Percentiles rank a stretch among this genome's conserved stretches.
These are phyloP conservation scores for Colletotrichum sp. DNA, from an alignment of 2,329 filamentous ascomycete species.

Conservation along the genomic window DNA sequence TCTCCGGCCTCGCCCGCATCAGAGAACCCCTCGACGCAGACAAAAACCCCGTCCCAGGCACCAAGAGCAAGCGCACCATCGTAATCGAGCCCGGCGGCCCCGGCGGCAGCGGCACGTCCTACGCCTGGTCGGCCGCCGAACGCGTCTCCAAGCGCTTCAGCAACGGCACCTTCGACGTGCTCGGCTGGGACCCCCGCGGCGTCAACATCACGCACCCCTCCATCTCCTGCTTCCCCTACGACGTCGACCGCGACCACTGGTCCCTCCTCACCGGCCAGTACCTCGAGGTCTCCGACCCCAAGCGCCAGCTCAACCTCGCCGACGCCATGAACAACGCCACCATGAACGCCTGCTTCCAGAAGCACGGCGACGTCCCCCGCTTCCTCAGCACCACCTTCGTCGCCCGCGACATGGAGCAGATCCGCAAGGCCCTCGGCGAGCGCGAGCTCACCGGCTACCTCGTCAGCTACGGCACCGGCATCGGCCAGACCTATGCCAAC, in stretches of 20 bases:
- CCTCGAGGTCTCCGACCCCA: constrained; percentile 38
- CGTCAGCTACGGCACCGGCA: constrained; percentile 57
- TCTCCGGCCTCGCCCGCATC: constrained; percentile 44
- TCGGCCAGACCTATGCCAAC: constrained; percentile 56
- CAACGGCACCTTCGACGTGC: constrained; percentile 47
- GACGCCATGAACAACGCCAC: constrained; percentile 53
- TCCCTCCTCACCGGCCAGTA: constrained; percentile 42
- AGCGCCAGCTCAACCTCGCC: constrained; percentile 43
- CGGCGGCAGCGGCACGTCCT: constrained; percentile 50
- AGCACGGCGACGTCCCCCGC: constrained; percentile 48
- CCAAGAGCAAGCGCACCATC: constrained; percentile 51
- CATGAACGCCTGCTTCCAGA: constrained; percentile 47
- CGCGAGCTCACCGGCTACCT: constrained; percentile 54
- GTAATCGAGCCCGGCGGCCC: constrained; percentile 57
- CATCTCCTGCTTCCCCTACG: constrained; percentile 50
- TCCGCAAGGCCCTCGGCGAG: constrained; percentile 49
- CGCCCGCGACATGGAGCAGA: constrained; percentile 54
- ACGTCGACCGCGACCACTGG: constrained; percentile 53
- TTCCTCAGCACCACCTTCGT: constrained; percentile 53
- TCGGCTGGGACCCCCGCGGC: constrained; percentile 61
- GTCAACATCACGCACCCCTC: constrained; percentile 53
- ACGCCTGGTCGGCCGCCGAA: constrained; percentile 43
- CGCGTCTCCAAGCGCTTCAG: constrained; percentile 44
- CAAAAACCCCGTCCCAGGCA: constrained; percentile 25
- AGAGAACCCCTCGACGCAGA: constrained; percentile 11